Evolutionary conservation across 2,329 filamentous ascomycete species (phyloP).

Genomic region (Acrodontium crateriforme): DNA sequence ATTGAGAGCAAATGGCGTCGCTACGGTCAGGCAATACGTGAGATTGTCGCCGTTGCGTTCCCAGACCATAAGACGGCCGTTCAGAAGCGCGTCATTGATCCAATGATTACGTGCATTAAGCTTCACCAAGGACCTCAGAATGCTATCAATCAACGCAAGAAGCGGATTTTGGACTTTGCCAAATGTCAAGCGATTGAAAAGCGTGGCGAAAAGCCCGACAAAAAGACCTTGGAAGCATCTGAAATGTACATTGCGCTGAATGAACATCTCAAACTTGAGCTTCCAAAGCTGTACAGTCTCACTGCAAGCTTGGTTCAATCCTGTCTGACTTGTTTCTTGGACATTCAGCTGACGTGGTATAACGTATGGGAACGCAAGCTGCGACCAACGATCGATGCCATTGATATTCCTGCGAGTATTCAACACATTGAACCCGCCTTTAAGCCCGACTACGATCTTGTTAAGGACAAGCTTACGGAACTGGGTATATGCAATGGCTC

Average conservation of each 20-base stretch:
- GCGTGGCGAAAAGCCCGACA: constrained; percentile 71
- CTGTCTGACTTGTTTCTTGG: constrained; percentile 70
- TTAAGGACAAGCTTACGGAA: constrained; percentile 56
- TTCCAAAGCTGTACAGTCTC: constrained; percentile 67
- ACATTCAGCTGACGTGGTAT: constrained; percentile 74
- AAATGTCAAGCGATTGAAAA: constrained; percentile 65
- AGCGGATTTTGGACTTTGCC: constrained; percentile 81
- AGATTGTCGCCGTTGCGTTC: constrained; percentile 69
- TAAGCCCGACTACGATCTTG: constrained; percentile 61
- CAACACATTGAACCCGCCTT: constrained; percentile 66
- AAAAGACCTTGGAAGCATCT: constrained; percentile 68
- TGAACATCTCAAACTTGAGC: constrained; percentile 80
- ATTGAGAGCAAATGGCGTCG: constrained; percentile 89
- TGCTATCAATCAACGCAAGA: constrained; percentile 87
- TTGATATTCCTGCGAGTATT: constrained; percentile 49
- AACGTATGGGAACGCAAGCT: constrained; percentile 74
- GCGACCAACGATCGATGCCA: constrained; percentile 55
- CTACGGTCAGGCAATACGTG: constrained; percentile 75
- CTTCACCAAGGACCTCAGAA: constrained; percentile 72
- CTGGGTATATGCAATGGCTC: constrained; percentile 68
- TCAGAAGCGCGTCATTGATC: constrained; percentile 70
- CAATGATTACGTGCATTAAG: constrained; percentile 64
- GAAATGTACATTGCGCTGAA: constrained; percentile 87
- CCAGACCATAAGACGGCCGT: constrained; percentile 66
- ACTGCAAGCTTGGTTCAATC: constrained; percentile 76